A percentile compares a stretch with the other conserved stretches of the same genome.
phyloP scores from a whole-genome alignment of 306 rosid species.

The Albizia julibrissin region DNA sequence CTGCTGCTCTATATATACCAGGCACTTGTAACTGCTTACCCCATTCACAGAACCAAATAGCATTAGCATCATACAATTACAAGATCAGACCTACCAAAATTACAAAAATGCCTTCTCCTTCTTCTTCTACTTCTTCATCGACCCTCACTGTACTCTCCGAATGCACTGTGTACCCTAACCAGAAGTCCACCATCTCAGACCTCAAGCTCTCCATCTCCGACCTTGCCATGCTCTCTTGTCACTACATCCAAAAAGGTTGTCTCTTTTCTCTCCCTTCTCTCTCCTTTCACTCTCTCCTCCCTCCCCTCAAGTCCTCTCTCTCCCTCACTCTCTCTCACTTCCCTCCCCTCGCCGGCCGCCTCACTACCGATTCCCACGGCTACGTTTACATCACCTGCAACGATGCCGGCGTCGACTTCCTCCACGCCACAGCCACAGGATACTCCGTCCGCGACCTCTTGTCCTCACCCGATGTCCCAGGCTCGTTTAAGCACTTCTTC shows the following conservation, averaged over 20 bases:
- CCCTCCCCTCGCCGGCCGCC: conserved; percentile 88
- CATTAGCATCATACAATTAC: too few species aligned
- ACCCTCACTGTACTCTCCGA: conserved; percentile 47
- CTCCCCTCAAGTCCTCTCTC: conserved; percentile 53
- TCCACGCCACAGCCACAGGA: conserved; percentile 47
- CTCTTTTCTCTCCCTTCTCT: conserved; percentile 67
- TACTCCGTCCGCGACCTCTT: conserved; percentile 45
- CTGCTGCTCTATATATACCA: conserved; percentile 22
- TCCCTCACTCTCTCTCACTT: conserved; percentile 67
- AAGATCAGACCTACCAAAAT: neutral
- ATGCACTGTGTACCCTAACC: conserved; percentile 65
- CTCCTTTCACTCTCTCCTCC: conserved; percentile 40
- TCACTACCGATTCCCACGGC: conserved; percentile 58
- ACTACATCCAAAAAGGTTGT: conserved; percentile 90
- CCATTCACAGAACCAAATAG: conserved; percentile 26
- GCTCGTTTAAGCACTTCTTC: conserved; percentile 57
- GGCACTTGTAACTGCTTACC: neutral
- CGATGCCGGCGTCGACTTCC: conserved; percentile 75
- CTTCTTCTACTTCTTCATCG: neutral
- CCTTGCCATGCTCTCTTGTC: conserved; percentile 90
- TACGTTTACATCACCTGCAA: conserved; percentile 65
- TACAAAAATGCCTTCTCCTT: conserved; percentile 42
- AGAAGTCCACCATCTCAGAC: conserved; percentile 46
- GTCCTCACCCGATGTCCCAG: conserved; percentile 46
- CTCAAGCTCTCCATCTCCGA: conserved; percentile 90